Evolutionary conservation across 257 asterid species (phyloP).

Genomic region (Solanum habrochaites): DNA sequence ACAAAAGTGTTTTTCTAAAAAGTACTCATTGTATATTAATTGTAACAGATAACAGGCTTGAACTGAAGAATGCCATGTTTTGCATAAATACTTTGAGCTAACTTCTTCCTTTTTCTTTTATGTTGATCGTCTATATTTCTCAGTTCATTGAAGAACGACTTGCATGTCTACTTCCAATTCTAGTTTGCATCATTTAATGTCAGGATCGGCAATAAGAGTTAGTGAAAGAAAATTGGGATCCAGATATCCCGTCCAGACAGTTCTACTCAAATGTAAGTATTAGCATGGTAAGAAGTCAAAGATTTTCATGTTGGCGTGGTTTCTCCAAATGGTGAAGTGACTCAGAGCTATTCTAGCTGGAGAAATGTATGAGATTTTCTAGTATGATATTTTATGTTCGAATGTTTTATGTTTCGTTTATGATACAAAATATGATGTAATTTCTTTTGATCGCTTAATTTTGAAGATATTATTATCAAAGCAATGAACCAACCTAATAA

Average conservation of each 20-base stretch:
- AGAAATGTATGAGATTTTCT: conserved; percentile 26
- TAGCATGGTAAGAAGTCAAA: conserved; percentile 52
- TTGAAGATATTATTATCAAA: conserved; percentile 52
- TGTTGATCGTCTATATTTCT: not conserved
- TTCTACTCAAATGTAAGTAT: conserved; percentile 49
- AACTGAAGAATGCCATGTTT: not conserved
- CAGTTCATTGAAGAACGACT: not conserved
- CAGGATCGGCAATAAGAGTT: conserved; percentile 59
- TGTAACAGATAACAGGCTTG: not conserved
- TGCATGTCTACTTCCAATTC: not conserved
- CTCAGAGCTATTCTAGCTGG: conserved; percentile 37
- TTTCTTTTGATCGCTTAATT: conserved; percentile 9
- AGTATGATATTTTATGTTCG: not conserved
- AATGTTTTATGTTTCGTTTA: not conserved
- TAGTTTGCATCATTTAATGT: not conserved
- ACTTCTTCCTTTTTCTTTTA: not conserved
- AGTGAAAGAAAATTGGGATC: conserved; percentile 27
- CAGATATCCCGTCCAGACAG: conserved; percentile 33
- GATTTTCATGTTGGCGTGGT: conserved; percentile 64
- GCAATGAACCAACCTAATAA: conserved; percentile 23
- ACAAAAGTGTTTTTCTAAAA: too few species aligned
- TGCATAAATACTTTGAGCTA: not conserved
- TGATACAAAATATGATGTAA: not conserved
- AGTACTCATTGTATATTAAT: too few species aligned
- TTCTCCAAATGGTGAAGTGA: conserved; percentile 50